Percentiles rank a stretch among this genome's conserved stretches.
Conservation (phyloP, 495 filamentous ascomycete species). For the Aspergillus sclerotiicarbonarius region DNA sequence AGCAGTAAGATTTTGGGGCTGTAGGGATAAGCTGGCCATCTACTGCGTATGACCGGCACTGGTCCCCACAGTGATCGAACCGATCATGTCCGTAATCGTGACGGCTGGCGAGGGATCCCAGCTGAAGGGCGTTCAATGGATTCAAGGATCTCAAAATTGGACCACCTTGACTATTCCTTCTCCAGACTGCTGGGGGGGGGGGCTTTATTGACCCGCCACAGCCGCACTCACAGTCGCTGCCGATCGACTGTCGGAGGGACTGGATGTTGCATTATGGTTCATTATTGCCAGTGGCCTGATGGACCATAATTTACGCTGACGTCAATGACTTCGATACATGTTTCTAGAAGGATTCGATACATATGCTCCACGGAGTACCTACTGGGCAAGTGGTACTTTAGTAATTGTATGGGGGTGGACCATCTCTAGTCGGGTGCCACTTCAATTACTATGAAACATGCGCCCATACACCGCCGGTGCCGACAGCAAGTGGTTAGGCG, state of each 20-base stretch:
- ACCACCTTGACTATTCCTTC: not conserved
- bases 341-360: constrained; percentile 10
- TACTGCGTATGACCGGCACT: too few species aligned
- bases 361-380: constrained; percentile 2
- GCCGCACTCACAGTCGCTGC: constrained; percentile 1
- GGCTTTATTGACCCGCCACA: constrained; percentile 5
- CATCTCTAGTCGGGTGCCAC: not conserved
- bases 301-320: not conserved
- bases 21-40: too few species aligned
- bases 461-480: not conserved
- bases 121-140: not conserved
- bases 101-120: not conserved
- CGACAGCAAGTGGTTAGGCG: not conserved
- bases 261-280: not conserved
- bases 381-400: not conserved
- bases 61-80: not conserved
- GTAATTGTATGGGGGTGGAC: not conserved
- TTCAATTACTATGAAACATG: not conserved
- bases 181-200: not conserved
- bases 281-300: not conserved
- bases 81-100: not conserved
- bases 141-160: not conserved
- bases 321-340: not conserved
- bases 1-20: too few species aligned
- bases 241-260: not conserved